Base-by-base conservation (phyloP, 495 filamentous ascomycete genomes). In the Hypoxylon rickii region DNA sequence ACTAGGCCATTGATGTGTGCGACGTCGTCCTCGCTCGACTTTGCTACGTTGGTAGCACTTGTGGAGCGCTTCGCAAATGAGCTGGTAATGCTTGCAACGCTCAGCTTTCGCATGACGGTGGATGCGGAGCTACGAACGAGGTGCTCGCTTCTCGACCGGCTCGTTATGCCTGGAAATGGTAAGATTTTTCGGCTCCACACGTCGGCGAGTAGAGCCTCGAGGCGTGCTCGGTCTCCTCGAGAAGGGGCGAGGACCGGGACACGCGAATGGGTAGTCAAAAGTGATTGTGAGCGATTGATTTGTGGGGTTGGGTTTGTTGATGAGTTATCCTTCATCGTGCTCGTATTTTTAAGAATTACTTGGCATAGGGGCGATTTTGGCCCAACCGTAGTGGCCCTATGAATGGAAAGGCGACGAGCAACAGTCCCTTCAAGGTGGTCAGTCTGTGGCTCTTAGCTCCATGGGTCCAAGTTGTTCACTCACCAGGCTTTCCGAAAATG, bases 301-400 rank as follows among this genome's bases (percentile, higher is more conserved):
- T 73, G 70, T 7, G 81, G 65, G 10, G 71, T 63, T 20, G 73
- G 26, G 42, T 70, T 53, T 37, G 62, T 53, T 7, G 70, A 50
- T 36, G 66, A 44, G 19, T 68, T 70, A 41, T 84, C 82, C 52
- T 87, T 86, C 18, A 84, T 78, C 15, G 82, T 84, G 65, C 87
- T 85, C 1, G 94, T 97, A 61, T 95, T 96, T 63, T 89, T 92
- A 65, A 98, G 91, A 31, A 96, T 88, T 33, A 97, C 86, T 60
- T 92, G 86, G 72, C 70, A 84, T 38, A 79, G 74, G 47, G 80
- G 77, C 11, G 79, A 80, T 64, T 78, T 86, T 21, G 79, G 80
- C 8, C 85, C 76, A 60, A 88, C 75, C 3, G 89, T 86, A 10
- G 85, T 82, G 17, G 89, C 81, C 32, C 89, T 82, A 58, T 92